Evolutionary conservation across 129 eudicot genomes (phyloP).

Genomic region (Escallonia herrerae): DNA sequence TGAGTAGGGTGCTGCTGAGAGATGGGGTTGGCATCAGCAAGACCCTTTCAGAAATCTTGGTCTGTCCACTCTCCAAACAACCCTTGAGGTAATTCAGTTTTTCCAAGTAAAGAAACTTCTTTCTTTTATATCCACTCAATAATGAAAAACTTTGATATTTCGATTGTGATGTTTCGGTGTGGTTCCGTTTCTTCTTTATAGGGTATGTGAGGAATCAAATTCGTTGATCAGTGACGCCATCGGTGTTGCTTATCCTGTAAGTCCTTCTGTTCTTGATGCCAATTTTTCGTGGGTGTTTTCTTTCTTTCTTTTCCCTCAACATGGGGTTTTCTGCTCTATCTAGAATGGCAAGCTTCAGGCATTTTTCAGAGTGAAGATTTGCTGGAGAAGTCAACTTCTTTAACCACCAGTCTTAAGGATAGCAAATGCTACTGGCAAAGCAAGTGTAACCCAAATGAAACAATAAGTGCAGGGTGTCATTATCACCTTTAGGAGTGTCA

Average conservation of each 20-base stretch:
- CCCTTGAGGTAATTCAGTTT: constrained; percentile 42
- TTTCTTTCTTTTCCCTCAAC: too few species aligned
- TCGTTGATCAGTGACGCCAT: constrained; percentile 64
- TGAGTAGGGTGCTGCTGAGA: constrained; percentile 26
- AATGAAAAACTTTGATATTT: not conserved
- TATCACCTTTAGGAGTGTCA: too few species aligned
- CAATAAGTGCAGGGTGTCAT: too few species aligned
- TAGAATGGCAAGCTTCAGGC: too few species aligned
- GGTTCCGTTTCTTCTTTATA: not conserved
- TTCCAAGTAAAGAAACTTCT: not conserved
- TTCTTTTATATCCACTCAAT: not conserved
- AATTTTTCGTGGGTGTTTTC: too few species aligned
- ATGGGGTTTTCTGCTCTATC: too few species aligned
- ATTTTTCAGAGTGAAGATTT: too few species aligned
- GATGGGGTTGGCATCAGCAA: constrained; percentile 29
- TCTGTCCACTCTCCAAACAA: constrained; percentile 73
- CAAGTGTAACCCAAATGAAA: too few species aligned
- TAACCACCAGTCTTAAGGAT: too few species aligned
- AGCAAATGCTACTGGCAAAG: too few species aligned
- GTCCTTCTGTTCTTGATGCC: constrained; percentile 1
- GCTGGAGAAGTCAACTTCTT: too few species aligned
- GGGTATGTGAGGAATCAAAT: constrained; percentile 55
- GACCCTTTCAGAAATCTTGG: constrained; percentile 43
- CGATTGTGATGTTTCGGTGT: not conserved
- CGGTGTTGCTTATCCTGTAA: constrained; percentile 71